phyloP scores from a whole-genome alignment of 192 early-diverging fungal genomes.

The Obelidium mucronatum region DNA sequence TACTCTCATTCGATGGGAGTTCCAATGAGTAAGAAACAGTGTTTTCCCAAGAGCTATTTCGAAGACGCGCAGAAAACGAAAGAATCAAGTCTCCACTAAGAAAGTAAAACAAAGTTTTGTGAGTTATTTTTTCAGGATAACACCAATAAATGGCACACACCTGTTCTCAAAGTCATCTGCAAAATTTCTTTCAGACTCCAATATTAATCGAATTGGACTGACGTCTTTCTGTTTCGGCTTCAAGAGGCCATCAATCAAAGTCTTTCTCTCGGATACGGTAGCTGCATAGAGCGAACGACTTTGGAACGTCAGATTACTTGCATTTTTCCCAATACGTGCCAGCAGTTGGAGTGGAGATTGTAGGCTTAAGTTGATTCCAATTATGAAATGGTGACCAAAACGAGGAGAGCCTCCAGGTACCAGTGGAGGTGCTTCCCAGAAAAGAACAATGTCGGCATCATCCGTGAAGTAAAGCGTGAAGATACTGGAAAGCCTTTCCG shows the following conservation, averaged over 20 bases:
- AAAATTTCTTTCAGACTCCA: constrained; percentile 52
- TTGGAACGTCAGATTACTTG: constrained; percentile 29
- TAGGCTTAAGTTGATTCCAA: constrained; percentile 88
- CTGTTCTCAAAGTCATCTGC: constrained; percentile 37
- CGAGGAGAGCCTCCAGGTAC: constrained; percentile 42
- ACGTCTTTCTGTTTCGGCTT: constrained; percentile 69
- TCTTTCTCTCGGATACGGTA: constrained; percentile 71
- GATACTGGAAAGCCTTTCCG: constrained; percentile 58
- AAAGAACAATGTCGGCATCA: constrained; percentile 86
- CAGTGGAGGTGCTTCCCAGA: constrained; percentile 66
- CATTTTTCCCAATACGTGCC: constrained; percentile 31
- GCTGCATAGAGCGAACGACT: constrained; percentile 72
- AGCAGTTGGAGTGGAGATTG: constrained; percentile 58
- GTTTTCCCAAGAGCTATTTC: constrained; percentile 80
- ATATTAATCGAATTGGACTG: constrained; percentile 69
- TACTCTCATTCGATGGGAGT: constrained; percentile 43
- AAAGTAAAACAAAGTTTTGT: background rate
- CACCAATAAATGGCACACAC: too few species aligned
- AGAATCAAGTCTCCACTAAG: constrained; percentile 61
- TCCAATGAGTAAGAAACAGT: constrained; percentile 64
- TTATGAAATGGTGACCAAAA: constrained; percentile 89
- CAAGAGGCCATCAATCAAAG: constrained; percentile 69
- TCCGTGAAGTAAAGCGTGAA: constrained; percentile 90
- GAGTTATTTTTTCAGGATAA: background rate
- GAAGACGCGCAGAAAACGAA: constrained; percentile 61